Percentiles rank a stretch among this genome's conserved stretches.
Evolutionary conservation across 2,329 filamentous ascomycete species (phyloP).

Genomic region (Emericellopsis cladophorae): DNA sequence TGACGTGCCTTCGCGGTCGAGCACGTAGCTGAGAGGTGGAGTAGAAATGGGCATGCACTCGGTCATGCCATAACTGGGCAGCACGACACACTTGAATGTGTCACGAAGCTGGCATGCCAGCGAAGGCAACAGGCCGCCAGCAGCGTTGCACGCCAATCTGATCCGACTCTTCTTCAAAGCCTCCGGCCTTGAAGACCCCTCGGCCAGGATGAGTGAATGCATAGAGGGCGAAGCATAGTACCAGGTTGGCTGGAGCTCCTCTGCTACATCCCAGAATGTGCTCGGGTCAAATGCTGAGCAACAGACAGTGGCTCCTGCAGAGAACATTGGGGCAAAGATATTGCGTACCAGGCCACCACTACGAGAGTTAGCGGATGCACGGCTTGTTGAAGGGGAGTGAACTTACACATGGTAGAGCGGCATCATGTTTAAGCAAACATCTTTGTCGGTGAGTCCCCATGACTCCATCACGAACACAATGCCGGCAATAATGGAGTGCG

Average conservation of each 20-base stretch:
- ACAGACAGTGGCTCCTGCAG: conserved; percentile 39
- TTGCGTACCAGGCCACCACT: conserved; percentile 41
- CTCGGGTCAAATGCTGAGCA: conserved; percentile 40
- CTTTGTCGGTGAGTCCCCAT: conserved; percentile 31
- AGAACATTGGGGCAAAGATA: conserved; percentile 40
- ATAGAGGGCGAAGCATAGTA: conserved; percentile 46
- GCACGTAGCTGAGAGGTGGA: conserved; percentile 35
- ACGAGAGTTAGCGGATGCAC: conserved; percentile 1
- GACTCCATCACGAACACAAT: conserved; percentile 39
- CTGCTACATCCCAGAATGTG: conserved; percentile 41
- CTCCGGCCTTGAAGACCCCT: conserved; percentile 23
- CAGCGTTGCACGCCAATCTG: conserved; percentile 41
- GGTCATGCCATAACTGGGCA: conserved; percentile 48
- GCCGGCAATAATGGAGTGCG: conserved; percentile 35
- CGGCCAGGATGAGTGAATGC: conserved; percentile 40
- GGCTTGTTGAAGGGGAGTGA: not conserved
- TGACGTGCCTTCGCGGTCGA: conserved; percentile 39
- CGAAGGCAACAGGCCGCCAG: conserved; percentile 37
- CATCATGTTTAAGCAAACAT: conserved; percentile 47
- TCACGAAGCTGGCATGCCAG: conserved; percentile 33
- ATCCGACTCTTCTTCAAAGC: conserved; percentile 29
- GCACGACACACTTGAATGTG: conserved; percentile 35
- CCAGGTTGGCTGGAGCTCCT: conserved; percentile 36
- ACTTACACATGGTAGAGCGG: conserved; percentile 42
- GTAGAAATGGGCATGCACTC: conserved; percentile 48